phyloP scores from a whole-genome alignment of 352 stramenopile genomes.

The Discostella stelligera region DNA sequence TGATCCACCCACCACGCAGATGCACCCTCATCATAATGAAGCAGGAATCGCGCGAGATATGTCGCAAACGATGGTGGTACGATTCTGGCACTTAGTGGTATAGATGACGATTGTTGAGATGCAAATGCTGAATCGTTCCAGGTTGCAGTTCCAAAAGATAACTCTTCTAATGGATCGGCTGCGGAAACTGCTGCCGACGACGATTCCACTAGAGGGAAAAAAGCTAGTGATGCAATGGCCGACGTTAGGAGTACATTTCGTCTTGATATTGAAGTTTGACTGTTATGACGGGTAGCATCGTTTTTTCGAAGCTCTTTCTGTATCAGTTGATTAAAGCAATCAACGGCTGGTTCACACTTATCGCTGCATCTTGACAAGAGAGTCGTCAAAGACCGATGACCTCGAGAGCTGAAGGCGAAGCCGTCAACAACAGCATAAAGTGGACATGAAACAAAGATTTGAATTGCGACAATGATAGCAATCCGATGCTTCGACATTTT shows the following conservation, averaged over 20 bases:
- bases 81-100: slow-evolving; percentile 14
- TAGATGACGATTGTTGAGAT: slow-evolving; percentile 8
- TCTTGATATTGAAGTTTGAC: background rate
- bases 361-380: background rate
- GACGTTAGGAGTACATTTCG: background rate
- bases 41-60: slow-evolving; percentile 68
- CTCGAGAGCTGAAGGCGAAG: background rate
- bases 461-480: background rate
- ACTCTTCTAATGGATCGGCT: slow-evolving; percentile 14
- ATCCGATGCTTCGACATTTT: background rate
- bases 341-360: background rate
- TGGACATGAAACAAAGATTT: background rate
- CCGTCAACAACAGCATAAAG: background rate
- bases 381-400: background rate
- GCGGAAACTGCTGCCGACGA: background rate
- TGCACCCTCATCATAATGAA: slow-evolving; percentile 63
- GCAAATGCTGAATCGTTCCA: slow-evolving; percentile 21
- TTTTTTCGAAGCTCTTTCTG: background rate
- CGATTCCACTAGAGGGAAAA: slow-evolving; percentile 3
- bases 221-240: slow-evolving; percentile 5
- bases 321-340: background rate
- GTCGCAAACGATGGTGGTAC: slow-evolving; percentile 62
- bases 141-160: slow-evolving; percentile 24
- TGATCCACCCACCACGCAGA: slow-evolving; percentile 56
- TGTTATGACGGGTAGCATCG: background rate